Conservation (phyloP, 345 rosid genomes). For the Anacardium occidentale region DNA sequence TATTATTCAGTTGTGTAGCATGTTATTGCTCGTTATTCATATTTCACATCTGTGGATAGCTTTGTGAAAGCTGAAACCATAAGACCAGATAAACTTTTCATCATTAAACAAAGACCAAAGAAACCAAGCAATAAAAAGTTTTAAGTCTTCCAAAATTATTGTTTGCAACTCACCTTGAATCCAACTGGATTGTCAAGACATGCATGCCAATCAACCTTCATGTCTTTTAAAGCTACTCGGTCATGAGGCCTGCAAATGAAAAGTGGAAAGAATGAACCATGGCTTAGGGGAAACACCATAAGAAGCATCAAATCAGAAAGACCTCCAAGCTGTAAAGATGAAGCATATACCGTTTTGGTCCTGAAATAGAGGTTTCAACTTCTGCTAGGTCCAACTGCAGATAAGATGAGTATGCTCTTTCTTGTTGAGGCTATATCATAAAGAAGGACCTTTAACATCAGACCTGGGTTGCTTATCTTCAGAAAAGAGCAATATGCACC, state of each 20-base stretch:
- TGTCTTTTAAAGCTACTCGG: conserved; percentile 70
- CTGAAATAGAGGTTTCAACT: conserved; percentile 84
- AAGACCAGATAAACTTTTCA: not conserved
- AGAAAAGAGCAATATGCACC: conserved; percentile 1
- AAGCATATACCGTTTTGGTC: conserved; percentile 75
- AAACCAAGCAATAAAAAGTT: not conserved
- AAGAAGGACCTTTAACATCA: conserved; percentile 10
- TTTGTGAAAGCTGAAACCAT: not conserved
- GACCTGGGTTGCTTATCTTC: not conserved
- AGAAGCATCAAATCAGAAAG: not conserved
- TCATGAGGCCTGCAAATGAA: conserved; percentile 68
- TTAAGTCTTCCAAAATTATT: not conserved
- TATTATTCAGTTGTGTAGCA: not conserved
- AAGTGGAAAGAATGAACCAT: conserved; percentile 1
- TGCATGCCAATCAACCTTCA: conserved; percentile 91
- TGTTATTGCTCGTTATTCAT: not conserved
- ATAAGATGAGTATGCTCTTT: conserved; percentile 69
- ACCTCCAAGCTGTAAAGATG: not conserved
- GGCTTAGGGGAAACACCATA: not conserved
- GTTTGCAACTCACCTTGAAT: conserved; percentile 56
- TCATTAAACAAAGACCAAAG: not conserved
- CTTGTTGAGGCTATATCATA: conserved; percentile 62
- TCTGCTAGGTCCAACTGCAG: conserved; percentile 67
- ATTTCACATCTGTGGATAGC: not conserved
- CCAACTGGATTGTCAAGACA: conserved; percentile 74